phyloP scores from a whole-genome alignment of 164 flowering plant species.

The Tetracentron sinense region DNA sequence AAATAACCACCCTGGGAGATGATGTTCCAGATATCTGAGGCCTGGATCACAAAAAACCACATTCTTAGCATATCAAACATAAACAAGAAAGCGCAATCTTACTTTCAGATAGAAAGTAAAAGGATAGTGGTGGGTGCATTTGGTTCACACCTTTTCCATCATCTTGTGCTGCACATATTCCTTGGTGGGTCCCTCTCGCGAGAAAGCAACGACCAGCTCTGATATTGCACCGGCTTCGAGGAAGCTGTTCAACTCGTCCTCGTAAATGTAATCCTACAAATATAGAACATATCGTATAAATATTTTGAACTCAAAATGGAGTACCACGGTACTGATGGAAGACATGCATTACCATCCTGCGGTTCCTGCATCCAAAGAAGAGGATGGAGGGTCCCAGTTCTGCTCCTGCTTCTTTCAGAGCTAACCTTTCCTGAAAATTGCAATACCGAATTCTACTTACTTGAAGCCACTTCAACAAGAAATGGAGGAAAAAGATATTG shows the following conservation, averaged over 20 bases:
- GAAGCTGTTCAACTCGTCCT: conserved; percentile 75
- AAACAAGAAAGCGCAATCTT: background rate
- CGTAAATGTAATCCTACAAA: conserved; percentile 83
- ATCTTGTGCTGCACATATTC: conserved; percentile 96
- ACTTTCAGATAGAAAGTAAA: no score
- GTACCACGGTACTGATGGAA: no score
- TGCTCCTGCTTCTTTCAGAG: conserved; percentile 74
- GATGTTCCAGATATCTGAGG: conserved; percentile 74
- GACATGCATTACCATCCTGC: conserved; percentile 49
- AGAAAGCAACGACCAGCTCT: conserved; percentile 83
- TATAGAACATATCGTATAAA: background rate
- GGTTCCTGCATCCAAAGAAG: conserved; percentile 95
- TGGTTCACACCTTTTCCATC: conserved; percentile 87
- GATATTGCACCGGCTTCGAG: conserved; percentile 66
- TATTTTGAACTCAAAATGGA: background rate
- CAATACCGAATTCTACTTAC: background rate
- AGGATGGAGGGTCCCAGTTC: conserved; percentile 70
- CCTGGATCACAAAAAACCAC: conserved; percentile 37
- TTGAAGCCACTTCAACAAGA: background rate
- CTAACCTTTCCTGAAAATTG: conserved; percentile 72
- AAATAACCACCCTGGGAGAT: conserved; percentile 79
- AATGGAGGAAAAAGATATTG: background rate
- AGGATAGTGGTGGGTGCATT: no score
- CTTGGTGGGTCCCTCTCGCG: conserved; percentile 86
- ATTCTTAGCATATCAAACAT: background rate